Evolutionary conservation across 306 rosid species (phyloP).

Genomic region (Senna tora): DNA sequence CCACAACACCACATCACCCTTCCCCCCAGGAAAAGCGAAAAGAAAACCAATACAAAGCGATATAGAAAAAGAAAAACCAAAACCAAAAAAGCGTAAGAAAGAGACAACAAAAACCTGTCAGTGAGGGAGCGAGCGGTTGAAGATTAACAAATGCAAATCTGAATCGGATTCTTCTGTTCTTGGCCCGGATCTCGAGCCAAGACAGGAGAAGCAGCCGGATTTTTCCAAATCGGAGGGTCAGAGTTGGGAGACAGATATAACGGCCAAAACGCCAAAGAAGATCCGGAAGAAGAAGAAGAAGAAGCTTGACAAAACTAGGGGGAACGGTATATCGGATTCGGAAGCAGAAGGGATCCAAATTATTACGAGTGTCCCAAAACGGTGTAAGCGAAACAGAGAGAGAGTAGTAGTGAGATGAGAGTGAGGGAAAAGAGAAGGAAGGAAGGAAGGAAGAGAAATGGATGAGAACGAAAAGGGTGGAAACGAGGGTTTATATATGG

Average conservation of each 20-base stretch:
- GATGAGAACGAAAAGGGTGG: constrained; percentile 61
- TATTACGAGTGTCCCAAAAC: constrained; percentile 15
- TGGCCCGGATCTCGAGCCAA: constrained; percentile 99
- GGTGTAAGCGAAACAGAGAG: constrained; percentile 20
- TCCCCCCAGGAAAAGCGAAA: neutral
- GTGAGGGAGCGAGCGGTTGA: neutral
- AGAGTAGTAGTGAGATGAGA: constrained; percentile 5
- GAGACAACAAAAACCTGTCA: constrained; percentile 41
- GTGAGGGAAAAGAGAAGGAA: constrained; percentile 17
- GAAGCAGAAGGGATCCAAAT: constrained; percentile 34
- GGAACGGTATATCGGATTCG: neutral
- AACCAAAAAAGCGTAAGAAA: neutral
- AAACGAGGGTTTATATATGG: constrained; percentile 56
- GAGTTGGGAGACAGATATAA: neutral
- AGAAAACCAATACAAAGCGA: neutral
- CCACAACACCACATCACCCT: neutral
- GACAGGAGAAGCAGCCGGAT: constrained; percentile 60
- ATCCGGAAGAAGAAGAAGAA: constrained; percentile 25
- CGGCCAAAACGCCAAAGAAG: neutral
- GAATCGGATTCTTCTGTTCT: constrained; percentile 61
- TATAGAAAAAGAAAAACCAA: too few species aligned
- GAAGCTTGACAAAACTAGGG: neutral
- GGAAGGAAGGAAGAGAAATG: constrained; percentile 17
- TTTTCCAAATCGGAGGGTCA: constrained; percentile 36
- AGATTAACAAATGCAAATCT: constrained; percentile 45